These are phyloP conservation scores for Aspergillus sp. DNA, from an alignment of 2,329 filamentous ascomycete genomes.

Conservation along the genomic window DNA sequence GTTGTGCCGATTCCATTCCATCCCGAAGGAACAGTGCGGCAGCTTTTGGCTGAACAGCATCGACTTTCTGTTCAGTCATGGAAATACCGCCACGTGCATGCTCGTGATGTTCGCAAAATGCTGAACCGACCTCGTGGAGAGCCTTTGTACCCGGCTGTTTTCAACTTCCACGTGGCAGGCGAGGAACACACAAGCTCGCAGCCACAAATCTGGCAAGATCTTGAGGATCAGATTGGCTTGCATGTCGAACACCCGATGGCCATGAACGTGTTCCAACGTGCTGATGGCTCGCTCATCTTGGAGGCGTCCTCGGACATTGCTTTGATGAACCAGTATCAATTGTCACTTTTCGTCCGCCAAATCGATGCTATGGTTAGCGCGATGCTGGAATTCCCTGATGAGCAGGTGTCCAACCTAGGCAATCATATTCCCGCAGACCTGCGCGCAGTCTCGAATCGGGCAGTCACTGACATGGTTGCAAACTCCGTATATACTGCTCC, in stretches of 20 bases:
- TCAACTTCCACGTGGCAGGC: constrained; percentile 29
- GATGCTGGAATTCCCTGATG: constrained; percentile 29
- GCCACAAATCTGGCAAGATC: constrained; percentile 25
- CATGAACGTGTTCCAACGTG: constrained; percentile 35
- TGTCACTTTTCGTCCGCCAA: constrained; percentile 30
- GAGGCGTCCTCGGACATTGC: constrained; percentile 26
- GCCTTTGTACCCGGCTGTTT: constrained; percentile 33
- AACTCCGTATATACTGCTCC: constrained; percentile 24
- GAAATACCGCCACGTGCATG: constrained; percentile 29
- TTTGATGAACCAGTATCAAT: constrained; percentile 27
- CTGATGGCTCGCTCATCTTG: constrained; percentile 21
- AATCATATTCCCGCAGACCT: constrained; percentile 22
- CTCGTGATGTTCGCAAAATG: constrained; percentile 29
- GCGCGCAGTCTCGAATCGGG: background rate
- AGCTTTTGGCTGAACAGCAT: constrained; percentile 26
- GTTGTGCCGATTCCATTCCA: constrained; percentile 35
- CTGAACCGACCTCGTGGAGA: constrained; percentile 26
- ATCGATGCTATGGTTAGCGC: constrained; percentile 28
- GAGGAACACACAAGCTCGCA: constrained; percentile 4
- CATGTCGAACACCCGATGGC: constrained; percentile 44
- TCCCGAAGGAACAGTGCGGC: constrained; percentile 22
- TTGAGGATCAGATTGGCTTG: constrained; percentile 33
- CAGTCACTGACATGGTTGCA: constrained; percentile 18
- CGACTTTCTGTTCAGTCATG: constrained; percentile 25
- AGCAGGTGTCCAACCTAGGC: constrained; percentile 22